These are phyloP conservation scores for Cryphonectria radicalis DNA, from an alignment of 2,329 filamentous ascomycete genomes.

Conservation along the genomic window DNA sequence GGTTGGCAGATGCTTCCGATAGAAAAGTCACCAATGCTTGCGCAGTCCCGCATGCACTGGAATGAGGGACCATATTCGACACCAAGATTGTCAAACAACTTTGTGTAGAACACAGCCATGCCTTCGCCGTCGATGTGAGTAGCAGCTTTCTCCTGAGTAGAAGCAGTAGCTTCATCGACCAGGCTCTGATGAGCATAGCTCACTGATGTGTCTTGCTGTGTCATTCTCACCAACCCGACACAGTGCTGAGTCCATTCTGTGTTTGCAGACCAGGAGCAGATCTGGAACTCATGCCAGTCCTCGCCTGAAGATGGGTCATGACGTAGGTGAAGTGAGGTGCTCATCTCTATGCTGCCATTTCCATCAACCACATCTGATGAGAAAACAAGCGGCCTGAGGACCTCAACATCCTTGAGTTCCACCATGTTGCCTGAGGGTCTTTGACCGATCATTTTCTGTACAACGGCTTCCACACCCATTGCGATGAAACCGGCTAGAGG, in stretches of 20 bases:
- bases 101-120: conserved; percentile 48
- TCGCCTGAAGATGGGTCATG: conserved; percentile 49
- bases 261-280: conserved; percentile 56
- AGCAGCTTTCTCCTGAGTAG: neutral
- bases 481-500: conserved; percentile 57
- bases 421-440: conserved; percentile 43
- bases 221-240: conserved; percentile 53
- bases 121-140: conserved; percentile 7
- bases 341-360: conserved; percentile 45
- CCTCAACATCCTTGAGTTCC: conserved; percentile 51
- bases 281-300: conserved; percentile 59
- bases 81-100: conserved; percentile 47
- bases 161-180: conserved; percentile 32
- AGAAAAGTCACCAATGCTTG: conserved; percentile 41
- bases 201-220: conserved; percentile 47
- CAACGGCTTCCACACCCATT: conserved; percentile 55
- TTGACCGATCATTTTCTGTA: conserved; percentile 37
- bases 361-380: conserved; percentile 48
- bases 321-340: conserved; percentile 49
- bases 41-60: conserved; percentile 53
- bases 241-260: conserved; percentile 64
- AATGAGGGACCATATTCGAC: conserved; percentile 57
- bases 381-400: conserved; percentile 52
- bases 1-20: conserved; percentile 38
- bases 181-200: conserved; percentile 38